Base-by-base conservation (phyloP, 108 stramenopile genomes). In the Hondaea fermentalgiana region DNA sequence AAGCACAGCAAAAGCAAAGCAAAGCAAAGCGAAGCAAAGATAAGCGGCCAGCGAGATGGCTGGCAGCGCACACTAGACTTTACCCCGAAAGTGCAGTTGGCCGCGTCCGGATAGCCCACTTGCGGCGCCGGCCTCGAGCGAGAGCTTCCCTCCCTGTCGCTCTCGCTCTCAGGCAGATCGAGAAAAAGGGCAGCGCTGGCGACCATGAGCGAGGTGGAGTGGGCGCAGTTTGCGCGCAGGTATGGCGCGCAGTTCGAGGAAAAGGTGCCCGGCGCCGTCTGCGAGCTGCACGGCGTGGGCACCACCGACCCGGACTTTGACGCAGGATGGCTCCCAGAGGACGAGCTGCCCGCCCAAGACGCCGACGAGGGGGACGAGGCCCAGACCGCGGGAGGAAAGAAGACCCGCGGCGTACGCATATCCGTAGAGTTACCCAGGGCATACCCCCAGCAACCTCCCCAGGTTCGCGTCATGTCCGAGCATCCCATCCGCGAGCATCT, bases 241-340 rank as follows among this genome's bases (percentile, higher is more conserved):
- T 69, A 69, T 17, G 64, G 64, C 21, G 10, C 8, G 25, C 64
- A 69, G 64, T 69, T 69, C 42, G 64, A 69, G 64, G 64, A 69
- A 17, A 69, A 8, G 10, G 64, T 42, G 25, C 35, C 25, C 1
- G 42, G 42, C 64, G 42, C 25, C 35, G 8, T 23, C 8, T 69
- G 64, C 3, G 64, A 69, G 64, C 64, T 69, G 64, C 25, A 69
- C 25, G 64, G 64, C 42, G 64, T 83, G 76, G 28, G 51, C 51
- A 83, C 76, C 49, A 53, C 76, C 49, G 76, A 83, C 76, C 76
- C 76, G 76, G 76, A 83, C 28, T 53, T 83, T 23, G 76, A 83
- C 51, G 25, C 76, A 12, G 51, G 25, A 2, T 53, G 76, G 51
- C 51, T 83, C 49, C 76, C 76, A 6, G 64, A 69, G 42, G 64